Conservation (phyloP, 306 rosid species). For the Canavalia ensiformis region DNA sequence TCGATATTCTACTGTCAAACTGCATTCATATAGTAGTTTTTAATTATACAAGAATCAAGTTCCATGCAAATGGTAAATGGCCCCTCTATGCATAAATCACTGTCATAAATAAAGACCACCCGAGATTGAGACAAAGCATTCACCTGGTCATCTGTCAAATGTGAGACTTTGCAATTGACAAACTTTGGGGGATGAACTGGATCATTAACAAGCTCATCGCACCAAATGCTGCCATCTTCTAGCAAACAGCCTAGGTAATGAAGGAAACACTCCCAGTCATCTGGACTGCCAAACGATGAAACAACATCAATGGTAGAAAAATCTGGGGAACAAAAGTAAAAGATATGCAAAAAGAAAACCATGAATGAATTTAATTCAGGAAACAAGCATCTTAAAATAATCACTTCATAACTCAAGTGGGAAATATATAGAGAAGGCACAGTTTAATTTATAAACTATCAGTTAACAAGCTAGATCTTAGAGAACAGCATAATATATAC, state of each 20-base stretch:
- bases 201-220: conserved; percentile 57
- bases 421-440: conserved; percentile 6
- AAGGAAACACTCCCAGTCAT: conserved; percentile 96
- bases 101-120: conserved; percentile 34
- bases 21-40: conserved; percentile 60
- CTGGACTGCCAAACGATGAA: conserved; percentile 84
- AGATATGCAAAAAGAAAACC: background rate
- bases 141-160: conserved; percentile 81
- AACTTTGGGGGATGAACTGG: conserved; percentile 70
- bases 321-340: background rate
- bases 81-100: conserved; percentile 29
- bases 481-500: conserved; percentile 10
- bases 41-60: conserved; percentile 42
- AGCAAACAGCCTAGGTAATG: conserved; percentile 94
- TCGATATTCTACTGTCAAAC: conserved; percentile 84
- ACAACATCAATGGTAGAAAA: conserved; percentile 51
- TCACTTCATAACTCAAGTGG: conserved; percentile 28
- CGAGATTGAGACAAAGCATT: conserved; percentile 33
- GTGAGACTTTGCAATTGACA: conserved; percentile 73
- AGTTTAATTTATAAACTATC: conserved; percentile 3
- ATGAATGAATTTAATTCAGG: background rate
- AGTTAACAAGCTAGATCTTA: background rate
- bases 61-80: conserved; percentile 31
- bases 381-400: conserved; percentile 26
- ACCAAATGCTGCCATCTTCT: conserved; percentile 91